phyloP scores from a whole-genome alignment of 2,329 filamentous ascomycete species.

The Lojkania enalia region DNA sequence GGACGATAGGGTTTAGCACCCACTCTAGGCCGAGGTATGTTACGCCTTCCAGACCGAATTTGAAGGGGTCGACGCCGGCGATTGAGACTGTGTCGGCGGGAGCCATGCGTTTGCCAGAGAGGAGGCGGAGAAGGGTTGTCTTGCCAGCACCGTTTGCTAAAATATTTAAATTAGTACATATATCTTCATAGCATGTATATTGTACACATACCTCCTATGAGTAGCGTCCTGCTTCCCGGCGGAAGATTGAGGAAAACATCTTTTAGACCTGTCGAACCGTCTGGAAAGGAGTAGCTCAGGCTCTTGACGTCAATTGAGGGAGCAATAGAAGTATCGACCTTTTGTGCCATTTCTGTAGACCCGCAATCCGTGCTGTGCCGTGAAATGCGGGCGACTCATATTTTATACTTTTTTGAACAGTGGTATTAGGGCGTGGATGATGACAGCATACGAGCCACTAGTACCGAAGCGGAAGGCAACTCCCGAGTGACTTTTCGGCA shows the following conservation, averaged over 20 bases:
- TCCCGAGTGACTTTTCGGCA: slow-evolving; percentile 13
- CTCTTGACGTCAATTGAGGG: slow-evolving; percentile 72
- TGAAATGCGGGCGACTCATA: slow-evolving; percentile 3
- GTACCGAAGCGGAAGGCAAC: slow-evolving; percentile 19
- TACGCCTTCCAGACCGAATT: slow-evolving; percentile 84
- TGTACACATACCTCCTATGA: slow-evolving; percentile 72
- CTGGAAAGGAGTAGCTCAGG: slow-evolving; percentile 87
- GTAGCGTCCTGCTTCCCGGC: slow-evolving; percentile 79
- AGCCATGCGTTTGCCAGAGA: slow-evolving; percentile 92
- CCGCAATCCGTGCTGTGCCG: slow-evolving; percentile 4
- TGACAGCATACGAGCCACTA: slow-evolving; percentile 22
- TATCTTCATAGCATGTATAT: neutral
- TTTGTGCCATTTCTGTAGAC: slow-evolving; percentile 33
- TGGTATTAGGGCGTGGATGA: neutral
- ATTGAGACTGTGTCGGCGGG: slow-evolving; percentile 75
- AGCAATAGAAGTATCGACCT: slow-evolving; percentile 27
- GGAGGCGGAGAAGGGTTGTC: slow-evolving; percentile 90
- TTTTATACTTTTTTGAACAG: slow-evolving; percentile 18
- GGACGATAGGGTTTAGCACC: slow-evolving; percentile 96
- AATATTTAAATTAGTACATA: neutral
- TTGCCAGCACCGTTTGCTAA: slow-evolving; percentile 92
- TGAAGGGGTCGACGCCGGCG: slow-evolving; percentile 87
- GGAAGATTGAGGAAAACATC: slow-evolving; percentile 77
- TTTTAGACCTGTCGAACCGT: slow-evolving; percentile 76
- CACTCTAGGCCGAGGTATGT: slow-evolving; percentile 97